A percentile compares a stretch with the other conserved stretches of the same genome.
Evolutionary conservation across 768 basidiomycete genomes (phyloP).

Genomic region (Lactarius psammicola): DNA sequence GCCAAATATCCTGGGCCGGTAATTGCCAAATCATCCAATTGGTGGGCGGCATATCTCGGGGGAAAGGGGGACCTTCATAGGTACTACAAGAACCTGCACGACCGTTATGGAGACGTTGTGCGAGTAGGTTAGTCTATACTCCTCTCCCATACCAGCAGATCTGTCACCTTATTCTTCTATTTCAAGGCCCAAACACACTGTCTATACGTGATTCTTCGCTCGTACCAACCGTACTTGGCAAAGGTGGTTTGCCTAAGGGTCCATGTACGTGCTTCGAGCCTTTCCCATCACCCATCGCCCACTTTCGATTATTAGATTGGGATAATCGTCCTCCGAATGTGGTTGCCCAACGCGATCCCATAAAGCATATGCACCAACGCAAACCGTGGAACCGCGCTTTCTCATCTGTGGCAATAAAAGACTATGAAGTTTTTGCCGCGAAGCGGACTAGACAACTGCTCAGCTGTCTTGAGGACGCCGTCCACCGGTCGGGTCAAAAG

Average conservation of each 20-base stretch:
- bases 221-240: neutral
- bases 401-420: constrained; percentile 45
- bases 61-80: constrained; percentile 35
- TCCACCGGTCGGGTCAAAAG: constrained; percentile 17
- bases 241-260: constrained; percentile 28
- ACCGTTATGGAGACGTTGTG: constrained; percentile 40
- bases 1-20: constrained; percentile 40
- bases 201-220: constrained; percentile 1
- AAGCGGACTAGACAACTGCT: constrained; percentile 43
- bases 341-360: constrained; percentile 41
- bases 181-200: neutral
- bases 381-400: constrained; percentile 53
- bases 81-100: constrained; percentile 36
- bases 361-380: constrained; percentile 46
- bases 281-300: too few species aligned
- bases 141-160: neutral
- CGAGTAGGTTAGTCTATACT: constrained; percentile 35
- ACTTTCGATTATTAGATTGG: constrained; percentile 43
- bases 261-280: constrained; percentile 33
- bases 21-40: constrained; percentile 33
- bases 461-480: constrained; percentile 35
- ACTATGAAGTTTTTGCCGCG: constrained; percentile 43
- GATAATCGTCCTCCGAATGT: constrained; percentile 44
- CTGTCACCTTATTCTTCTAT: neutral
- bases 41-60: constrained; percentile 31